phyloP scores from a whole-genome alignment of 1,139 yeast genomes.

The Yarrowia galli region DNA sequence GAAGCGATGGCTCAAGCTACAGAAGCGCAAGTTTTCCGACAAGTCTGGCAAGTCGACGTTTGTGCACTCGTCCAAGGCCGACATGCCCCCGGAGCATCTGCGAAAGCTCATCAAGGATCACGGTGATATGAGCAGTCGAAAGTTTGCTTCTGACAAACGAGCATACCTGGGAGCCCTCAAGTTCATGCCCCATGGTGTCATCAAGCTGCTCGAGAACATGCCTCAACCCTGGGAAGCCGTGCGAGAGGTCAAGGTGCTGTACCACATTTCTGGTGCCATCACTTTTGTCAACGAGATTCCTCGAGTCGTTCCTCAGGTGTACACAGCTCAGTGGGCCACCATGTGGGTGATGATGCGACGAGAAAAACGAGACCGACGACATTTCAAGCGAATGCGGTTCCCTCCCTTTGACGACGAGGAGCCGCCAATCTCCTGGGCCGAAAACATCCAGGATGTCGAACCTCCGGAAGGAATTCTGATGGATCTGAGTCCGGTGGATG shows the following conservation, averaged over 20 bases:
- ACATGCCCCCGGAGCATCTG: slow-evolving; percentile 94
- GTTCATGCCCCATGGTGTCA: slow-evolving; percentile 93
- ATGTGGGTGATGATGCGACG: slow-evolving; percentile 93
- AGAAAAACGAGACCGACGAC: slow-evolving; percentile 88
- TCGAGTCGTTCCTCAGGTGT: slow-evolving; percentile 89
- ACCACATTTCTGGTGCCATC: slow-evolving; percentile 92
- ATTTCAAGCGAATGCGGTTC: slow-evolving; percentile 88
- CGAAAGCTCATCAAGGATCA: slow-evolving; percentile 85
- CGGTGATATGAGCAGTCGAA: slow-evolving; percentile 81
- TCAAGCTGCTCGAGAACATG: slow-evolving; percentile 91
- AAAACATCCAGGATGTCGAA: slow-evolving; percentile 75
- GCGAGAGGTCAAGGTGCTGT: slow-evolving; percentile 85
- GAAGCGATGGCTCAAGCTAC: slow-evolving; percentile 70
- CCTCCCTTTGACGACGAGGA: slow-evolving; percentile 99
- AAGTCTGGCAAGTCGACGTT: slow-evolving; percentile 54
- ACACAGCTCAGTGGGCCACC: slow-evolving; percentile 94
- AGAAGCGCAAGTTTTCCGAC: slow-evolving; percentile 60
- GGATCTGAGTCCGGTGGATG: slow-evolving; percentile 68
- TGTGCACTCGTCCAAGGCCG: slow-evolving; percentile 69
- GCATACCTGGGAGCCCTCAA: slow-evolving; percentile 90
- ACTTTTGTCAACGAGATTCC: slow-evolving; percentile 95
- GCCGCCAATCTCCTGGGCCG: slow-evolving; percentile 85
- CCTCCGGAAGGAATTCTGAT: slow-evolving; percentile 73
- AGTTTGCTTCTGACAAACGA: slow-evolving; percentile 85
- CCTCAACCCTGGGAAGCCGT: slow-evolving; percentile 98